Evolutionary conservation across 1,284 basidiomycete genomes (phyloP), one percentile per base, ranked within the genome.

Genomic region (Pulveroboletus sp.): DNA sequence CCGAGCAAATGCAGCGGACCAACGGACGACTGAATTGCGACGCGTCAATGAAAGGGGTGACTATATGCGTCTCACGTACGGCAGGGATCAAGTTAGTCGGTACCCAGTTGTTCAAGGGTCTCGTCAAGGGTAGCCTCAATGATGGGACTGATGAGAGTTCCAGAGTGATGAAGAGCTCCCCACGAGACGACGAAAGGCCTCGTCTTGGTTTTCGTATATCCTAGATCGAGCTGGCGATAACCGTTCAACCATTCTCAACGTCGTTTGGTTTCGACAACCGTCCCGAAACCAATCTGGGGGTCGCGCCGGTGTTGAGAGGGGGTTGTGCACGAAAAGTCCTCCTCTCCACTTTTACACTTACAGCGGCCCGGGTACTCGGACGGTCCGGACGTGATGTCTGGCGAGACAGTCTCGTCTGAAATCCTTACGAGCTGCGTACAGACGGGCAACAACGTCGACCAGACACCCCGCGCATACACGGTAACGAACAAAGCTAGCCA

Each of bases 121-220:
- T 82, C 78, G 61, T 92, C 82, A 54, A 93, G 82, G 66, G 87
- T 88, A 32, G 77, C 82, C 76, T 89, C 88, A 24, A 88, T 87
- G 48, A 77, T 80, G 78, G 8, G 84, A 80, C 61, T 77, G 77
- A 67, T 89, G 89, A 9, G 79, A 75, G 36, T 91, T 91, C 89
- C 89, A 92, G 48, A 8, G 92, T 93, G 71, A 95, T 82, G 75
- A 89, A 92, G 57, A 95, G 82, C 15, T 94, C 84, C 68, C 91
- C 83, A 56, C 93, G 87, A 63, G 49, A 93, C 87, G 54, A 91
- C 87, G 4, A 82, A 83, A 9, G 83, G 83, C 82, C 74, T 94
- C 89, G 53, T 86, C 78, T 71, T 93, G 86, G 69, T 89, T 90
- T 61, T 76, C 61, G 71, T 91, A 90, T 53, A 89, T 76, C 77